Evolutionary conservation across 495 filamentous ascomycete species (phyloP).

Genomic region (Platismatia glauca): DNA sequence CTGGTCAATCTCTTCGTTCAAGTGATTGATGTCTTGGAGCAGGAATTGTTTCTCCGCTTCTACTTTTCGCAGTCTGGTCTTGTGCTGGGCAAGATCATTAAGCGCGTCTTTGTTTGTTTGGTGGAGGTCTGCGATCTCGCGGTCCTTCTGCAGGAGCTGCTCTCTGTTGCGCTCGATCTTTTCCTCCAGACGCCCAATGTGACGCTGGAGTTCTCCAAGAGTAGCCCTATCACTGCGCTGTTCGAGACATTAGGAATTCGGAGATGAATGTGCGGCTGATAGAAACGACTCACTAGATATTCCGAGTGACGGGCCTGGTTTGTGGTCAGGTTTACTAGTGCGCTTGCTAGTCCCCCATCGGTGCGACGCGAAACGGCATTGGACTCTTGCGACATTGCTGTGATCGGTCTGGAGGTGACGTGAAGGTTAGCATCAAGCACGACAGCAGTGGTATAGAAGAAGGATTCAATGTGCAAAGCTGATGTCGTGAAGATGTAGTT

Average conservation of each 20-base stretch:
- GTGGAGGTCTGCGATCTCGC: background rate
- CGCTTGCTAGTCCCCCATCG: background rate
- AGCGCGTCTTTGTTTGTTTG: background rate
- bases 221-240: background rate
- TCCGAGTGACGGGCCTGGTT: constrained; percentile 1
- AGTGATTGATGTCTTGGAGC: background rate
- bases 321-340: background rate
- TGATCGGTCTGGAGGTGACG: background rate
- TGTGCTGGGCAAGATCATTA: background rate
- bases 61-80: background rate
- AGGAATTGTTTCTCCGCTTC: background rate
- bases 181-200: constrained; percentile 1
- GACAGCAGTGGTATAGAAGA: no score
- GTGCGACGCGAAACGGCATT: background rate
- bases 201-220: background rate
- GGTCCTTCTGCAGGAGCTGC: background rate
- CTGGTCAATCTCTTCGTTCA: background rate
- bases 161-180: background rate
- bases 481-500: background rate
- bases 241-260: background rate
- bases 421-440: background rate
- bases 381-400: background rate
- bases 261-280: background rate
- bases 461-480: no score
- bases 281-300: background rate